Evolutionary conservation across 805 yeast species (phyloP).

Genomic region (Candida incommunis): DNA sequence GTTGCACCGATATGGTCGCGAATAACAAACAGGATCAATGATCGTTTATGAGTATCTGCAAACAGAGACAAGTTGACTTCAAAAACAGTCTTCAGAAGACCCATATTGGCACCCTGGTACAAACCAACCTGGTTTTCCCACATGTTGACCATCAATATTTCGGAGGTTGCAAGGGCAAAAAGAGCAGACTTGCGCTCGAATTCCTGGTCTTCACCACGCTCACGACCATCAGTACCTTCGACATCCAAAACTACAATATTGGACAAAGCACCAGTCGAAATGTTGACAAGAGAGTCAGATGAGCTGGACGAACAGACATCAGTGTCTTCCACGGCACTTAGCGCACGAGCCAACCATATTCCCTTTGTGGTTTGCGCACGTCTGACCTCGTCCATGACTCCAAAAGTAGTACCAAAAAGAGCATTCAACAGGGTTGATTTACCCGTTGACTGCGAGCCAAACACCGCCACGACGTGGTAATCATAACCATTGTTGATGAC

Average conservation of each 20-base stretch:
- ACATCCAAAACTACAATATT: slow-evolving; percentile 80
- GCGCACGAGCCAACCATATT: slow-evolving; percentile 56
- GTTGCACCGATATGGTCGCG: slow-evolving; percentile 87
- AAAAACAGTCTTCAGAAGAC: slow-evolving; percentile 83
- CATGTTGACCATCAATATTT: slow-evolving; percentile 76
- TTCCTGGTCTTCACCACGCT: slow-evolving; percentile 96
- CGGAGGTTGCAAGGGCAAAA: slow-evolving; percentile 86
- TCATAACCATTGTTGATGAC: slow-evolving; percentile 40
- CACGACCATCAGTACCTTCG: slow-evolving; percentile 98
- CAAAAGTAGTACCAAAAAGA: slow-evolving; percentile 75
- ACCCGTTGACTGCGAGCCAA: slow-evolving; percentile 95
- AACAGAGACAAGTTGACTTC: slow-evolving; percentile 86
- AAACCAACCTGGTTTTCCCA: slow-evolving; percentile 98
- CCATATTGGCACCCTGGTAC: slow-evolving; percentile 97
- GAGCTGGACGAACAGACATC: slow-evolving; percentile 1
- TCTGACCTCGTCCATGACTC: slow-evolving; percentile 77
- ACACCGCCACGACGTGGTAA: slow-evolving; percentile 87
- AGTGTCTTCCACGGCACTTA: neutral
- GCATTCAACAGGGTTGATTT: slow-evolving; percentile 83
- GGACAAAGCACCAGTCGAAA: slow-evolving; percentile 6
- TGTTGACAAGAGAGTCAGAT: slow-evolving; percentile 1
- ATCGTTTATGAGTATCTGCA: slow-evolving; percentile 29
- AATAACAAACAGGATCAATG: slow-evolving; percentile 56
- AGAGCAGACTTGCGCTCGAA: slow-evolving; percentile 93
- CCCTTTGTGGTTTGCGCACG: slow-evolving; percentile 90